phyloP scores from a whole-genome alignment of 2,329 filamentous ascomycete species.

The Chrysosporium keratinophilum region DNA sequence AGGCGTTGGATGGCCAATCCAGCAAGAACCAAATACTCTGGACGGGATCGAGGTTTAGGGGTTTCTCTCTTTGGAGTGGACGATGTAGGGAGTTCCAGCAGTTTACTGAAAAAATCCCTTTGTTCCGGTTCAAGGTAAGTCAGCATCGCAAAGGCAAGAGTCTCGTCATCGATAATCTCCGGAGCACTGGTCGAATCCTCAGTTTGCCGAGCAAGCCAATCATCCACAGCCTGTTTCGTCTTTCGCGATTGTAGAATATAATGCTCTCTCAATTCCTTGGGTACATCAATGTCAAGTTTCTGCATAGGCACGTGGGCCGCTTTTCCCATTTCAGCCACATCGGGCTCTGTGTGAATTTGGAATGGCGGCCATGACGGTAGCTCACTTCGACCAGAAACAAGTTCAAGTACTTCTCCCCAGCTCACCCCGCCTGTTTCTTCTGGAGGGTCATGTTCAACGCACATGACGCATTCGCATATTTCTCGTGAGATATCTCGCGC shows the following conservation, averaged over 20 bases:
- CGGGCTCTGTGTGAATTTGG: slow-evolving; percentile 52
- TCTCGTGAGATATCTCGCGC: slow-evolving; percentile 80
- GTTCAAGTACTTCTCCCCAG: slow-evolving; percentile 92
- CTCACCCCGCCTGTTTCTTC: slow-evolving; percentile 59
- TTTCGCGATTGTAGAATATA: slow-evolving; percentile 88
- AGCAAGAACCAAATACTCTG: slow-evolving; percentile 63
- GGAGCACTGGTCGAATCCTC: slow-evolving; percentile 64
- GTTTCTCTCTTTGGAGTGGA: slow-evolving; percentile 51
- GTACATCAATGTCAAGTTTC: slow-evolving; percentile 87
- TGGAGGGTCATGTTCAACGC: slow-evolving; percentile 51
- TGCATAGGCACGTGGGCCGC: slow-evolving; percentile 50
- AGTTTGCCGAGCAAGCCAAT: slow-evolving; percentile 73
- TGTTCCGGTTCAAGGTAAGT: slow-evolving; percentile 71
- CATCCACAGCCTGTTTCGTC: slow-evolving; percentile 81
- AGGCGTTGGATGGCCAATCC: slow-evolving; percentile 72
- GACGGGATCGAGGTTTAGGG: slow-evolving; percentile 54
- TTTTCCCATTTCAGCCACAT: slow-evolving; percentile 46
- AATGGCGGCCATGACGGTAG: slow-evolving; percentile 85
- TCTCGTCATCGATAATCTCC: slow-evolving; percentile 88
- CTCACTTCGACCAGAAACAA: slow-evolving; percentile 78
- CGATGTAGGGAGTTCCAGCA: slow-evolving; percentile 53
- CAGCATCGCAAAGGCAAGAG: slow-evolving; percentile 81
- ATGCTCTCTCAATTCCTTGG: slow-evolving; percentile 84
- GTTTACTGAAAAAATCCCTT: slow-evolving; percentile 68
- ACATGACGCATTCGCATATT: slow-evolving; percentile 79